Conservation (phyloP, 2,329 filamentous ascomycete genomes). For the Sporothrix pallida region DNA sequence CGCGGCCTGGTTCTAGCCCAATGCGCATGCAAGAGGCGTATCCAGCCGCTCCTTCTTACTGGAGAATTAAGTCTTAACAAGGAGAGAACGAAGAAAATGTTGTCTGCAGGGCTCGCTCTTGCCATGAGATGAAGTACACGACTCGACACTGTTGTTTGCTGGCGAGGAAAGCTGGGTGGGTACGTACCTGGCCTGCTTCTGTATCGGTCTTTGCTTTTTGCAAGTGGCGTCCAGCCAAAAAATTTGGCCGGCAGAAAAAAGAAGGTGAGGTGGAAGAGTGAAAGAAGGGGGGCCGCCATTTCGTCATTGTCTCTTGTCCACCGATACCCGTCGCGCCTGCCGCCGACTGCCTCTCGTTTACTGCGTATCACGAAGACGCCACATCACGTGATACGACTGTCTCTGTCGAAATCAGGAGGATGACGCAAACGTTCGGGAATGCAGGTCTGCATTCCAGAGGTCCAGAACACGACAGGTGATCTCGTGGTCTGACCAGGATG, state of each 20-base stretch:
- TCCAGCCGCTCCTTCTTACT: background rate
- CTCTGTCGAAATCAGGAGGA: background rate
- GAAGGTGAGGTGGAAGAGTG: background rate
- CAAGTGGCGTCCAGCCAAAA: background rate
- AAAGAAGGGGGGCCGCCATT: slow-evolving; percentile 14
- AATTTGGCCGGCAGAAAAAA: slow-evolving; percentile 29
- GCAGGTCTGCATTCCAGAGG: slow-evolving; percentile 1
- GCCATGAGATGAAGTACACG: background rate
- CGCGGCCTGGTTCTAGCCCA: slow-evolving; percentile 10
- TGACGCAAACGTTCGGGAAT: slow-evolving; percentile 28
- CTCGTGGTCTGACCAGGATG: background rate
- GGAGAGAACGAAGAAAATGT: background rate
- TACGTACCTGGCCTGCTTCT: background rate
- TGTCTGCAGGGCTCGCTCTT: background rate
- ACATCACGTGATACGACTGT: slow-evolving; percentile 26
- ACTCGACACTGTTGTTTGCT: background rate
- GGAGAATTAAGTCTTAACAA: background rate
- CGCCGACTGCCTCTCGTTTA: slow-evolving; percentile 27
- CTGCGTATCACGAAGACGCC: slow-evolving; percentile 8
- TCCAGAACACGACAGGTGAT: slow-evolving; percentile 4
- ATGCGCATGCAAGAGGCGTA: slow-evolving; percentile 12
- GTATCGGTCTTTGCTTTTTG: background rate
- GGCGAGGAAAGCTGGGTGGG: background rate
- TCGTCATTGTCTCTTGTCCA: slow-evolving; percentile 29
- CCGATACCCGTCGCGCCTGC: slow-evolving; percentile 27